These are phyloP conservation scores for Penicillium argentinense DNA, from an alignment of 495 filamentous ascomycete species.

Conservation along the genomic window DNA sequence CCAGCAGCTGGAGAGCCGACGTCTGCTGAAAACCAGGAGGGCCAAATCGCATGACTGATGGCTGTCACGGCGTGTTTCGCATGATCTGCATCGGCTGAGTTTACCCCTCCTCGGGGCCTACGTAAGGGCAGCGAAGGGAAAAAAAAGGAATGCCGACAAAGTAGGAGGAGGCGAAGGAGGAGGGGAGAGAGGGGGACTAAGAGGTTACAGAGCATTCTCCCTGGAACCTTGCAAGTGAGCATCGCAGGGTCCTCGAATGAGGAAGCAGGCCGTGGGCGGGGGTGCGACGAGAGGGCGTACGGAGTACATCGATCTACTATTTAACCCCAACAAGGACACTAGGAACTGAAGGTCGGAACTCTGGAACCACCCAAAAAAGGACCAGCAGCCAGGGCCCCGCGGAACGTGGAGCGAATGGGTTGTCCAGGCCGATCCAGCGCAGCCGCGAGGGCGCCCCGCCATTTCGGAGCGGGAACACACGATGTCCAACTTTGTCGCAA, in stretches of 20 bases:
- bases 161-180: background rate
- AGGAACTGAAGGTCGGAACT: conserved; percentile 1
- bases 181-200: background rate
- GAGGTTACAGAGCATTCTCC: conserved; percentile 10
- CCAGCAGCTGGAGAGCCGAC: background rate
- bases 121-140: conserved; percentile 17
- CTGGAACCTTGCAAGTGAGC: conserved; percentile 8
- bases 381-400: no score
- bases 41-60: conserved; percentile 24
- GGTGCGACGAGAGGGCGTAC: no score
- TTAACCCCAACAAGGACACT: background rate
- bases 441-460: conserved; percentile 13
- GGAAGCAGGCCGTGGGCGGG: no score
- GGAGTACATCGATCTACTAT: background rate
- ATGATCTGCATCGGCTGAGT: conserved; percentile 28
- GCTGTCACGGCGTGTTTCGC: conserved; percentile 24
- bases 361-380: conserved; percentile 8
- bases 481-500: conserved; percentile 20
- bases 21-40: background rate
- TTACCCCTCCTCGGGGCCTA: conserved; percentile 33
- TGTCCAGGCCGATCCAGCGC: conserved; percentile 9
- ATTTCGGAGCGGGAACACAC: conserved; percentile 11
- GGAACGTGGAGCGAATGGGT: conserved; percentile 13
- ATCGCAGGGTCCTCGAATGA: conserved; percentile 14
- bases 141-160: conserved; percentile 15